Percentiles rank a stretch among this genome's conserved stretches.
Evolutionary conservation across 2,329 filamentous ascomycete species (phyloP).

Genomic region (Phyllachora maydis): DNA sequence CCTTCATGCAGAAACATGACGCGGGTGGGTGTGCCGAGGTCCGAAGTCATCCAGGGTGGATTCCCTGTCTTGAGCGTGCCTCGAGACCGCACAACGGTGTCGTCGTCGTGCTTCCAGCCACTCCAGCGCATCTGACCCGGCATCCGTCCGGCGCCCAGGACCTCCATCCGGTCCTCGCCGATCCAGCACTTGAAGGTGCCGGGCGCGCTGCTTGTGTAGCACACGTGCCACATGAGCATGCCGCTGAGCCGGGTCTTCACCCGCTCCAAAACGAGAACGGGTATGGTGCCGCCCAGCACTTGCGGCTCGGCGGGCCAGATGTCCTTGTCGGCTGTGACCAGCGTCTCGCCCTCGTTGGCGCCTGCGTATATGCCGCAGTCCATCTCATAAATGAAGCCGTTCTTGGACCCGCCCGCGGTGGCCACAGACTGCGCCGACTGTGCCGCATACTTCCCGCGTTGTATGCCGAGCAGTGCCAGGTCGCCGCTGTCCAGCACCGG

Average conservation of each 20-base stretch:
- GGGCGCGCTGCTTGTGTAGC: conserved; percentile 19
- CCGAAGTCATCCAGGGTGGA: neutral
- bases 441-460: conserved; percentile 13
- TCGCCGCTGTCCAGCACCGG: conserved; percentile 16
- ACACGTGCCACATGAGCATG: conserved; percentile 18
- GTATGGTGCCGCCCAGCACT: conserved; percentile 8
- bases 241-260: conserved; percentile 11
- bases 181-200: conserved; percentile 14
- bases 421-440: conserved; percentile 9
- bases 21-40: conserved; percentile 2
- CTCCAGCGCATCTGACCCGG: conserved; percentile 9
- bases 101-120: neutral
- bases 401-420: conserved; percentile 4
- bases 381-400: conserved; percentile 4
- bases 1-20: conserved; percentile 7
- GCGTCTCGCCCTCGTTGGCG: conserved; percentile 1
- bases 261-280: conserved; percentile 8
- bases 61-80: neutral
- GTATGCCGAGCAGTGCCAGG: conserved; percentile 13
- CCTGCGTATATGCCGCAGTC: conserved; percentile 5
- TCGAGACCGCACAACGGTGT: neutral
- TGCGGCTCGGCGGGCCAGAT: conserved; percentile 7
- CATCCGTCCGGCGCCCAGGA: conserved; percentile 17
- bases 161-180: conserved; percentile 20
- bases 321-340: neutral